A percentile compares a stretch with the other conserved stretches of the same genome.
phyloP scores from a whole-genome alignment of 345 rosid species.

The Chamaenerion angustifolium region DNA sequence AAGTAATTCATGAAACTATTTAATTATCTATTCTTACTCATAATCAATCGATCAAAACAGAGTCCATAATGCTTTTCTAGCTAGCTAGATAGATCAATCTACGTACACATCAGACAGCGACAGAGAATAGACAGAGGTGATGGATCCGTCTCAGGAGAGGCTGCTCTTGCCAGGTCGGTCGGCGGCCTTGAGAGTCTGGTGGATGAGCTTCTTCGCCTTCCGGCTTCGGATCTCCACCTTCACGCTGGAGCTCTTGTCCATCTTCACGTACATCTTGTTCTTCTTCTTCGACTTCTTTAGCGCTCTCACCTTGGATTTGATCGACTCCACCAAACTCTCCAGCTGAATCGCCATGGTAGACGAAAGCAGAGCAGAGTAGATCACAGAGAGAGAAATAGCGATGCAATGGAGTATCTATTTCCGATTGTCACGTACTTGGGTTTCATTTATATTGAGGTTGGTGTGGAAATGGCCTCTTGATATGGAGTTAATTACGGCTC shows the following conservation, averaged over 20 bases:
- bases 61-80: too few relatives aligned
- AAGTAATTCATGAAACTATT: too few relatives aligned
- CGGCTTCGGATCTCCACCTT: constrained; percentile 88
- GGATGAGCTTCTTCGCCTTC: constrained; percentile 63
- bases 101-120: too few relatives aligned
- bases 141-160: constrained; percentile 2
- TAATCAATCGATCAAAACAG: too few relatives aligned
- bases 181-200: constrained; percentile 65
- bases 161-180: constrained; percentile 62
- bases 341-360: constrained; percentile 49
- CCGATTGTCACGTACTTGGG: neutral
- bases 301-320: constrained; percentile 71
- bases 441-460: neutral
- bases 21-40: too few relatives aligned
- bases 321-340: constrained; percentile 64
- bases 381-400: too few relatives aligned
- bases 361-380: too few relatives aligned
- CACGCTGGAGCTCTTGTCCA: constrained; percentile 92
- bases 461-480: neutral
- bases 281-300: constrained; percentile 36
- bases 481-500: neutral
- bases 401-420: neutral
- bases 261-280: constrained; percentile 60
- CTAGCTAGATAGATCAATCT: too few relatives aligned
- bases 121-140: too few relatives aligned